Percentiles rank a stretch among this genome's conserved stretches.
phyloP scores from a whole-genome alignment of 2,329 filamentous ascomycete species.

The Lecanoromycetidae sp. region DNA sequence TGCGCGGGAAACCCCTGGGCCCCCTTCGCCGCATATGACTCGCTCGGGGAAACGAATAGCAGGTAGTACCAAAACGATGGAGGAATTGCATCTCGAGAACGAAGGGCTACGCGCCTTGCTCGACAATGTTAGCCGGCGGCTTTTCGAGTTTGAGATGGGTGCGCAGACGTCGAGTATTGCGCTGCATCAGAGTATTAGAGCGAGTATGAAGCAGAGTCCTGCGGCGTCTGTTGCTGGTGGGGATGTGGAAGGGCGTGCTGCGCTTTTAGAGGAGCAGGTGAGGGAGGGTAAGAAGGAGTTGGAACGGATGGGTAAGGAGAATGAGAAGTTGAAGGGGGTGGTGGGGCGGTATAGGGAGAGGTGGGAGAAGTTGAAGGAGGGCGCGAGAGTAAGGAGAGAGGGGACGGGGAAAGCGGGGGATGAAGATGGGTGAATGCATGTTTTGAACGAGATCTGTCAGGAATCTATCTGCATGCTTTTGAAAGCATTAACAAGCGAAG shows the following conservation, averaged over 20 bases:
- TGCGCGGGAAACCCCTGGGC: slow-evolving; percentile 53
- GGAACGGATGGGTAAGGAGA: slow-evolving; percentile 42
- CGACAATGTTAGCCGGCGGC: slow-evolving; percentile 71
- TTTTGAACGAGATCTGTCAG: no score
- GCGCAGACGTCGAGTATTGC: slow-evolving; percentile 79
- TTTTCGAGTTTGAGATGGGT: slow-evolving; percentile 89
- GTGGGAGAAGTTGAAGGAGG: slow-evolving; percentile 58
- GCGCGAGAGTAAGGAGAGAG: slow-evolving; percentile 39
- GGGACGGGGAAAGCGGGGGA: slow-evolving; percentile 10
- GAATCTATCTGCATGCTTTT: no score
- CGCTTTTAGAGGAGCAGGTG: slow-evolving; percentile 41
- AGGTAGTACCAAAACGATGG: slow-evolving; percentile 51
- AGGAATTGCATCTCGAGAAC: slow-evolving; percentile 85
- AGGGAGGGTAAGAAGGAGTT: slow-evolving; percentile 59
- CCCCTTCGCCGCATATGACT: slow-evolving; percentile 32
- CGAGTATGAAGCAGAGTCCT: slow-evolving; percentile 22
- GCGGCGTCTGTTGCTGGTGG: slow-evolving; percentile 17
- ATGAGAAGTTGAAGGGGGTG: slow-evolving; percentile 46
- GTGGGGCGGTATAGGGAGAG: slow-evolving; percentile 48
- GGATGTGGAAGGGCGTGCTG: slow-evolving; percentile 16
- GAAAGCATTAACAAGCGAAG: no score
- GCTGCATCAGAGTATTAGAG: slow-evolving; percentile 65
- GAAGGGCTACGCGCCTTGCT: slow-evolving; percentile 69
- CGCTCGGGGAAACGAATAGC: not conserved
- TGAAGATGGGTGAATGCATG: not conserved